Base-by-base conservation (phyloP, 1,139 yeast species). In the Maudiozyma humilis region DNA sequence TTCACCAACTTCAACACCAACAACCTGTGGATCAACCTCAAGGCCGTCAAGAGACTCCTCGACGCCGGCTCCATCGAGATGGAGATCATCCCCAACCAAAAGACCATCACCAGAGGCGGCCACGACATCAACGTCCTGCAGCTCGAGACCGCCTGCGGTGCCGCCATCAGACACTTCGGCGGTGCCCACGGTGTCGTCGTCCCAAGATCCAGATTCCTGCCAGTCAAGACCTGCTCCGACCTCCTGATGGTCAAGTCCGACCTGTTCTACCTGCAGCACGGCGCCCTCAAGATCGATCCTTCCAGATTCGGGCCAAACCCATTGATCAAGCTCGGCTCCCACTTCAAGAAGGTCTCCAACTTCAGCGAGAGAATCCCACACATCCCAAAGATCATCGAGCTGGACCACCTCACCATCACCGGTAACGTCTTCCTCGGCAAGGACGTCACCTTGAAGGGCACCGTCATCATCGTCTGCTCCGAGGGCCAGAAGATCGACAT, bases 91-190 rank as follows among this genome's bases (percentile, higher is more conserved):
- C 98, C 98, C 62, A 91, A 91, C 70, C 78, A 75, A 60, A 91
- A 91, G 72, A 71, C 93, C 43, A 82, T 91, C 63, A 74, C 79
- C 45, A 67, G 70, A 54, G 74, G 76, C 54, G 95, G 95, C 47
- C 77, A 79, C 52, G 96, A 88, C 51, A 75, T 84, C 57, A 82
- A 83, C 60, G 96, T 91, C 43, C 71, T 91, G 61, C 98, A 91
- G 72, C 79, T 91, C 63, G 98, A 91, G 73, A 91, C 98, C 43
- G 98, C 98, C 23, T 95, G 88, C 54, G 98, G 98, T 73, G 98
- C 98, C 36, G 97, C 98, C 44, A 91, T 91, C 64, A 86, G 95
- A 69, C 93, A 89, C 69, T 91, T 93, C 68, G 75, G 82, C 56
- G 85, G 87, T 58, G 96, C 97, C 29, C 96, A 88, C 62, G 98